phyloP scores from a whole-genome alignment of 768 basidiomycete genomes.

The Calocera cornea region DNA sequence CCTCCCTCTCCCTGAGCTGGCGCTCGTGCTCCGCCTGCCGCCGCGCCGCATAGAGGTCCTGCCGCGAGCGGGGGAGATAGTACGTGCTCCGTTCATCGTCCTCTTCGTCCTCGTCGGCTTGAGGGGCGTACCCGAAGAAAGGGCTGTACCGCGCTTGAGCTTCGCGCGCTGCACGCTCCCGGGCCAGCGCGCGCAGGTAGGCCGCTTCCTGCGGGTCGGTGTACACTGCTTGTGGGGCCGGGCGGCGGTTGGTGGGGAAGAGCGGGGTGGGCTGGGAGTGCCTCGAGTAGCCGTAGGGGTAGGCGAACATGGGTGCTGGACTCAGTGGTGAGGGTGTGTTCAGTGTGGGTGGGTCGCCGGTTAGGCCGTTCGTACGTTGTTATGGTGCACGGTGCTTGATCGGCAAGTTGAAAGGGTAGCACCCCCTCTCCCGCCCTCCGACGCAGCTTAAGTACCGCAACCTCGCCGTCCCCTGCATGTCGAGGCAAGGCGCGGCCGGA shows the following conservation, averaged over 20 bases:
- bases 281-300: not conserved
- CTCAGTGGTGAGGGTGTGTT: not conserved
- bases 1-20: not conserved
- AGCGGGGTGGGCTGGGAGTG: not conserved
- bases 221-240: not conserved
- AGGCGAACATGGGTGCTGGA: not conserved
- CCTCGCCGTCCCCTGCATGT: not conserved
- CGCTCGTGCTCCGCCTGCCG: not conserved
- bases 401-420: not conserved
- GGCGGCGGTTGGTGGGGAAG: not conserved
- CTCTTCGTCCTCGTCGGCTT: not conserved
- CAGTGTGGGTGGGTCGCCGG: not conserved
- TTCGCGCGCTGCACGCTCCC: not conserved
- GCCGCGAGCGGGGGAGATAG: not conserved
- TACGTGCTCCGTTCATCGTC: not conserved
- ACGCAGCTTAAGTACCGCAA: not conserved
- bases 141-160: not conserved
- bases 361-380: not conserved
- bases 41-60: not conserved
- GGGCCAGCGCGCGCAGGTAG: not conserved
- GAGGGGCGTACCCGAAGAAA: not conserved
- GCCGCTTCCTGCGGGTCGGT: not conserved
- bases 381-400: not conserved
- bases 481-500: not conserved
- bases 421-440: not conserved